A percentile compares a stretch with the other conserved stretches of the same genome.
Evolutionary conservation across 352 stramenopile genomes (phyloP).

Genomic region (Globisporangium takayamanum): DNA sequence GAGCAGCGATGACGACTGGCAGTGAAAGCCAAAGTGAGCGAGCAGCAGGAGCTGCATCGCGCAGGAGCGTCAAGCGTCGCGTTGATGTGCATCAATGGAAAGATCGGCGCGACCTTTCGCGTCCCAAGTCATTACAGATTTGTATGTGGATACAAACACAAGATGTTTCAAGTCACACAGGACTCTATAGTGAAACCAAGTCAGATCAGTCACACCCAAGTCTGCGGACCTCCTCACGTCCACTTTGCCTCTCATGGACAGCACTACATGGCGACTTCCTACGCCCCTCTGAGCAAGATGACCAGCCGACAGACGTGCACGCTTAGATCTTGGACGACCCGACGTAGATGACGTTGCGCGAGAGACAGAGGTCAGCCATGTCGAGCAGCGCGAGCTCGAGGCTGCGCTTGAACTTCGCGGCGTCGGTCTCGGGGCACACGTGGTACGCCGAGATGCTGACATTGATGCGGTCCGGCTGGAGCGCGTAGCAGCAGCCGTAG

Average conservation of each 20-base stretch:
- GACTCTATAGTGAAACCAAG: no score
- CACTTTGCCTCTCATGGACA: background rate
- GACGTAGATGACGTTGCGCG: conserved; percentile 87
- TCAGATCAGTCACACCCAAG: no score
- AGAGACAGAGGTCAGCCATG: conserved; percentile 91
- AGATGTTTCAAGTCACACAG: no score
- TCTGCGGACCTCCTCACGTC: background rate
- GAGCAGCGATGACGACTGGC: conserved; percentile 3
- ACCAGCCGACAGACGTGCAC: no score
- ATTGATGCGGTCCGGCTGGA: conserved; percentile 92
- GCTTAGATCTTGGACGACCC: conserved; percentile 79
- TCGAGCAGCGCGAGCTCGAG: conserved; percentile 93
- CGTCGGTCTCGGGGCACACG: conserved; percentile 70
- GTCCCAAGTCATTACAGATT: background rate
- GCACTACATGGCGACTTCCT: no score
- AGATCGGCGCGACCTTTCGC: conserved; percentile 24
- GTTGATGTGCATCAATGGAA: conserved; percentile 13
- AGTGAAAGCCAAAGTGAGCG: conserved; percentile 19
- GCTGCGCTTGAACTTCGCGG: conserved; percentile 83
- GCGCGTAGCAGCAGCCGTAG: conserved; percentile 94
- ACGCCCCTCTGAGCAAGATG: no score
- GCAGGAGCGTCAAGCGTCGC: background rate
- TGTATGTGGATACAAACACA: no score
- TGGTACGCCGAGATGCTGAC: conserved; percentile 93
- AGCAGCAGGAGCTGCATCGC: background rate